Percentiles rank a stretch among this genome's conserved stretches.
These are phyloP conservation scores for Metschnikowia baotianmanensis DNA, from an alignment of 805 yeast species.

Conservation along the genomic window DNA sequence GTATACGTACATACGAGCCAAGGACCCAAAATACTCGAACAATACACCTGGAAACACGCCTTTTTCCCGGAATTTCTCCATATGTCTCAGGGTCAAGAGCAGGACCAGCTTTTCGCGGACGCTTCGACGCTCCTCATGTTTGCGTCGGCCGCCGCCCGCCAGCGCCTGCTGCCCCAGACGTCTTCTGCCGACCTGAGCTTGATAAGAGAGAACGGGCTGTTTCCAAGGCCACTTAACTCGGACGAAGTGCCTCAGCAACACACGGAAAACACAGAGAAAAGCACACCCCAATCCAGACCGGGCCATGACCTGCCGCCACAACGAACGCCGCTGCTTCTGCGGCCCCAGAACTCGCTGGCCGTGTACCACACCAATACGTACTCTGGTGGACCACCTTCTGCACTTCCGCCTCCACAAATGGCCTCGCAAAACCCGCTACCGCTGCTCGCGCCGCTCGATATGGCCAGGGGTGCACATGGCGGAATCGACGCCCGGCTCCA, in stretches of 20 bases:
- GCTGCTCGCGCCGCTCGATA: conserved; percentile 2
- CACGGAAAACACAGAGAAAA: no score
- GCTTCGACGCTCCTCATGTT: conserved; percentile 62
- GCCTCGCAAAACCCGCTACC: conserved; percentile 1
- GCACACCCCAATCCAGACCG: no score
- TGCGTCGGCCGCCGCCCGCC: conserved; percentile 52
- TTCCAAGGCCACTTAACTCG: not conserved
- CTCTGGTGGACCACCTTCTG: not conserved
- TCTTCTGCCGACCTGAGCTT: not conserved
- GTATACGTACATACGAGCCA: no score
- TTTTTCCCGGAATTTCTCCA: no score
- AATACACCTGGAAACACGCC: not conserved
- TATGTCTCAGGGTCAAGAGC: conserved; percentile 24
- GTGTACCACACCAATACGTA: not conserved
- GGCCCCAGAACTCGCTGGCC: not conserved
- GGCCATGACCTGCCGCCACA: not conserved
- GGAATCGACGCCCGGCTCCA: conserved; percentile 2
- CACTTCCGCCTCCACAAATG: conserved; percentile 4
- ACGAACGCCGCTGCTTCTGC: not conserved
- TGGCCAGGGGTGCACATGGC: not conserved
- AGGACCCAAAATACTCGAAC: no score
- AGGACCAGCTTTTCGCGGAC: conserved; percentile 50
- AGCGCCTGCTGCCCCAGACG: conserved; percentile 23
- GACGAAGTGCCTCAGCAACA: no score
- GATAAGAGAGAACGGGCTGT: not conserved